Base-by-base conservation (phyloP, 2,329 filamentous ascomycete genomes). In the Celoporthe dispersa region DNA sequence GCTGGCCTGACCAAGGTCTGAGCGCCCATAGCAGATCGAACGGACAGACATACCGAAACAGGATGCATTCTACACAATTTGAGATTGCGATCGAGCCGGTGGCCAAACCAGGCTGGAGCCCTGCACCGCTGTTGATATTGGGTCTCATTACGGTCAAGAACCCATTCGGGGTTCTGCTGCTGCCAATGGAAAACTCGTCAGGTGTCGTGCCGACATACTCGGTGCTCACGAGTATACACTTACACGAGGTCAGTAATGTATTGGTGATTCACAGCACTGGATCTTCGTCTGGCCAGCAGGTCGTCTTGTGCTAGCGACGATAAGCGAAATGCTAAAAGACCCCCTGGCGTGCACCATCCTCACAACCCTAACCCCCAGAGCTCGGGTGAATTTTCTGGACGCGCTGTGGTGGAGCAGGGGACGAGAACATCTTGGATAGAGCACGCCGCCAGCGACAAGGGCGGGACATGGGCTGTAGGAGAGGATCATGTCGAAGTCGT, bases 401-500 rank as follows among this genome's bases (percentile, higher is more conserved):
- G 64, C 64, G 48, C 35, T 12, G n/a, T 33, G 25, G 25, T n/a
- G 6, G 37, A 11, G 2, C 19, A 14, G 12, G n/a, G 22, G 28
- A 14, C n/a, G 19, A 35, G 25, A 9, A 12, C 33, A 22, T 22
- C 5, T 35, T 28, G 4, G 31, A 64, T 9, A 31, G 19, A 35
- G 44, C 65, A 65, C 28, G 19, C 35, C 60, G 67, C 63, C 51
- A 61, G 39, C 33, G 14, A 55, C 61, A 57, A 65, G 55, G 53
- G 61, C 39, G 62, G 68, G 61, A 64, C 33, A 65, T 69, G 61
- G 62, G 25, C 61, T 66, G 65, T 71, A 62, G 22, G 44, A 48
- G 66, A 37, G 51, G 71, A 72, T 60, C 72, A 84, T 84, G 82
- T 80, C 78, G 74, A 90, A 88, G 81, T 90, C 86, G 79, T 93